Evolutionary conservation across 495 filamentous ascomycete genomes (phyloP).

Genomic region (Aspergillus affinis): DNA sequence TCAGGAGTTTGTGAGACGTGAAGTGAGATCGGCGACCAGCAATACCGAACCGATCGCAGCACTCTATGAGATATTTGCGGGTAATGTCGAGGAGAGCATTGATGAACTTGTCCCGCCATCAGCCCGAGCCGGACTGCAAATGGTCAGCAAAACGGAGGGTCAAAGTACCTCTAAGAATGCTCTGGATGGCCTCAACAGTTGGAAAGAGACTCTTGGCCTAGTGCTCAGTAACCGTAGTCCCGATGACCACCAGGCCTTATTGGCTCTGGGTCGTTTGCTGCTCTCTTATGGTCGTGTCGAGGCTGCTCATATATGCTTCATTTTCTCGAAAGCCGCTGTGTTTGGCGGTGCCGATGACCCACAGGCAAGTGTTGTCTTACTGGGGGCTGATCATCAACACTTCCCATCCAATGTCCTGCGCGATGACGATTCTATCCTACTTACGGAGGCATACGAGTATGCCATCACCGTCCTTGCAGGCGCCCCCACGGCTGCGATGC

Average conservation of each 20-base stretch:
- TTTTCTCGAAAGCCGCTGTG: constrained; percentile 59
- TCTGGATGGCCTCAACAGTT: constrained; percentile 82
- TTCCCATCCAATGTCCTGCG: constrained; percentile 64
- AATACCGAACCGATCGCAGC: constrained; percentile 84
- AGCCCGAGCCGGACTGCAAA: constrained; percentile 85
- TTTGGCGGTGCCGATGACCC: constrained; percentile 86
- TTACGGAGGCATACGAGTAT: constrained; percentile 93
- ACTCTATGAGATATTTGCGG: constrained; percentile 88
- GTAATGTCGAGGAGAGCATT: constrained; percentile 90
- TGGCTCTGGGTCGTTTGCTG: constrained; percentile 81
- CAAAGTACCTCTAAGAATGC: constrained; percentile 67
- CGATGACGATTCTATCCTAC: constrained; percentile 79
- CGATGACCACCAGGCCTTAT: constrained; percentile 72
- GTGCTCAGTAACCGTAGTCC: constrained; percentile 83
- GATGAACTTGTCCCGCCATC: constrained; percentile 96
- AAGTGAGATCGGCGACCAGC: constrained; percentile 74
- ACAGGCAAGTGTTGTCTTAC: constrained; percentile 71
- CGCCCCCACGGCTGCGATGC: constrained; percentile 57
- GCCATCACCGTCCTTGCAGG: constrained; percentile 65
- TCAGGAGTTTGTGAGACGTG: constrained; percentile 89
- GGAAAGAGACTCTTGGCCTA: constrained; percentile 85
- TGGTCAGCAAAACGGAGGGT: constrained; percentile 69
- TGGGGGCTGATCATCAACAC: constrained; percentile 76
- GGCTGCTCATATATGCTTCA: constrained; percentile 85
- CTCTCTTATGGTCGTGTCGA: constrained; percentile 82